Base-by-base conservation (phyloP, 352 stramenopile species). In the Pythium myriotylum region DNA sequence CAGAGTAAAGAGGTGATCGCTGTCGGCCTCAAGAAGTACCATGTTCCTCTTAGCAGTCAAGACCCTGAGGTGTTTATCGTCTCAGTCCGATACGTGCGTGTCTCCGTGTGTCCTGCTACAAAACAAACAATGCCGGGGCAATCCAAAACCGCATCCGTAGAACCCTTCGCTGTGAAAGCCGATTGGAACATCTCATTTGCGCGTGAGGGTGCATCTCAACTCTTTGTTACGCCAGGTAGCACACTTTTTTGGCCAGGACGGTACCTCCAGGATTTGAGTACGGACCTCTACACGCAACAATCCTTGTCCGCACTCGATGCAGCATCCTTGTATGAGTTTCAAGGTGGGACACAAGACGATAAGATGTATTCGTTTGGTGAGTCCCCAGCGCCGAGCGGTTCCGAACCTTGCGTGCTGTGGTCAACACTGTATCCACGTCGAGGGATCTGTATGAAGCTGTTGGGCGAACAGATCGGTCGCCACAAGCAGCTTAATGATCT, bases 391-490 rank as follows among this genome's bases (percentile, higher is more conserved):
- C 5, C 39, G 20, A 26, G 17, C 5, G 20, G 10, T 35, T 5
- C 10, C 10, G 29, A 35, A 10, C 10, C 29, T 5, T 10, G 29
- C 29, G 29, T 35, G 2, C 50, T 92, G 16, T 92, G 81, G 81
- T 78, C 74, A 40, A 46, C 57, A 14, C 67, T 91, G 29, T 66
- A 74, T 17, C 65, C 79, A 4, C 81, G 84, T 10, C 79, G 74
- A 53, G 79, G 70, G 9, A 69, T 82, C 20, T 91, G 79, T 60
- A 84, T 89, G 81, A 91, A 92, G 58, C n/a, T 82, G 6, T 24
- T 92, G 23, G 55, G 74, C 17, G 67, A 85, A 43, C 77, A 88
- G 40, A 67, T 86, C 16, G 81, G 81, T 13, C 55, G 46, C 35
- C 45, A 55, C 53, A 73, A 73, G 54, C 48, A 70, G 40, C 52